A percentile compares a stretch with the other conserved stretches of the same genome.
Evolutionary conservation across 2,329 filamentous ascomycete species (phyloP).

Genomic region (Tolypocladium endophyticum): DNA sequence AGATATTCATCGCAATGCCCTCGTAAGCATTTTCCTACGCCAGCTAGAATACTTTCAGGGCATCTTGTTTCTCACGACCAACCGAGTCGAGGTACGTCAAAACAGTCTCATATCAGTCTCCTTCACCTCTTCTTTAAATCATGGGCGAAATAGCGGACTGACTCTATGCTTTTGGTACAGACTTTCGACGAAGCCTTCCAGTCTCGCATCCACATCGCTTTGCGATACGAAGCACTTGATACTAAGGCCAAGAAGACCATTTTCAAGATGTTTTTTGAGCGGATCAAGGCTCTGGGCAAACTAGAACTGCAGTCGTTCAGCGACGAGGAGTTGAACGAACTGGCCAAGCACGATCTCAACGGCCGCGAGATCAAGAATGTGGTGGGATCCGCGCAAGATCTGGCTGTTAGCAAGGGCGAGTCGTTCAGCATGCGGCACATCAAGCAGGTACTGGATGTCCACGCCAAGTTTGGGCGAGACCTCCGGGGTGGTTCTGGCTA

Average conservation of each 20-base stretch:
- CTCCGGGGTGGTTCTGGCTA: slow-evolving; percentile 73
- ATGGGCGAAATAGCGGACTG: not conserved
- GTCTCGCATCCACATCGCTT: slow-evolving; percentile 73
- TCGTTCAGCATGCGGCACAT: slow-evolving; percentile 70
- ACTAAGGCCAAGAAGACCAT: slow-evolving; percentile 64
- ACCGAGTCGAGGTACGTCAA: slow-evolving; percentile 55
- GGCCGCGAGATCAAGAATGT: slow-evolving; percentile 77
- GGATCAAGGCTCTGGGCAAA: slow-evolving; percentile 55
- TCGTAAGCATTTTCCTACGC: slow-evolving; percentile 79
- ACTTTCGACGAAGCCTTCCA: slow-evolving; percentile 90
- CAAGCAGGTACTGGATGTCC: slow-evolving; percentile 71
- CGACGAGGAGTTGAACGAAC: slow-evolving; percentile 54
- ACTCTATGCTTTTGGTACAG: slow-evolving; percentile 17
- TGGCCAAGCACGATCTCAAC: slow-evolving; percentile 56
- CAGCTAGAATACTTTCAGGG: slow-evolving; percentile 88
- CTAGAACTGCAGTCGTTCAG: slow-evolving; percentile 49
- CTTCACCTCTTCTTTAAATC: not conserved
- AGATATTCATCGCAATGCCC: slow-evolving; percentile 74
- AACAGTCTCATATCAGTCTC: slow-evolving; percentile 1
- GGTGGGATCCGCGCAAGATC: slow-evolving; percentile 69
- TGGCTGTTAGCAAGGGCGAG: slow-evolving; percentile 66
- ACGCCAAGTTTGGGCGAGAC: slow-evolving; percentile 73
- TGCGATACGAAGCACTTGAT: slow-evolving; percentile 69
- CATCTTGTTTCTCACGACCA: slow-evolving; percentile 82
- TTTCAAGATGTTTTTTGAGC: slow-evolving; percentile 75